phyloP scores from a whole-genome alignment of 2,329 filamentous ascomycete genomes.

The Alternaria brassicae region DNA sequence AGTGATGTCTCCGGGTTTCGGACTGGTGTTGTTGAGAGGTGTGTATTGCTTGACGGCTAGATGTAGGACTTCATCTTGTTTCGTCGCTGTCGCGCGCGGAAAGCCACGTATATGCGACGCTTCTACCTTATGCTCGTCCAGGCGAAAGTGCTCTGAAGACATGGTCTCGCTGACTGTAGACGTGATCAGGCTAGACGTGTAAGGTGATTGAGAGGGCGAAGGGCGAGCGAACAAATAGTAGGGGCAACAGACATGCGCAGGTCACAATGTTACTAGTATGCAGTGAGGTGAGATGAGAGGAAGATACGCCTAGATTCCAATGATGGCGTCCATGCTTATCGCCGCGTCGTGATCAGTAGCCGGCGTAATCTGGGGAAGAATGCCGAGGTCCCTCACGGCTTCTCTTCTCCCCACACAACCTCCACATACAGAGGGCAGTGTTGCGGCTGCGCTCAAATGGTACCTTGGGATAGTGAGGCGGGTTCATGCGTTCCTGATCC shows the following conservation, averaged over 20 bases:
- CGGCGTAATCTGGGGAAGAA: slow-evolving; percentile 29
- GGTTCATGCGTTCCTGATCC: background rate
- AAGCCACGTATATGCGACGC: slow-evolving; percentile 82
- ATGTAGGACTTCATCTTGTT: slow-evolving; percentile 76
- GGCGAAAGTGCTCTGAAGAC: slow-evolving; percentile 61
- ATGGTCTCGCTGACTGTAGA: slow-evolving; percentile 35
- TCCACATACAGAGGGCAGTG: background rate
- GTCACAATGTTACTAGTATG: background rate
- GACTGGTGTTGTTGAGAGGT: slow-evolving; percentile 71
- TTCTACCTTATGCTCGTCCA: slow-evolving; percentile 74
- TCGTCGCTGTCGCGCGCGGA: slow-evolving; percentile 71
- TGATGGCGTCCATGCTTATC: slow-evolving; percentile 1
- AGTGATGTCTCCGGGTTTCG: slow-evolving; percentile 78
- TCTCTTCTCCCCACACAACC: slow-evolving; percentile 6
- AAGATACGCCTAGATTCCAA: background rate
- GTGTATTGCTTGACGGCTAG: slow-evolving; percentile 89
- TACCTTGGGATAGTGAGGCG: background rate
- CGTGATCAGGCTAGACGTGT: background rate
- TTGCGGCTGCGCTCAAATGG: background rate
- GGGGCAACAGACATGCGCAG: background rate
- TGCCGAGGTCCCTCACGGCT: slow-evolving; percentile 33
- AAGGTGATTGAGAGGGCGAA: background rate
- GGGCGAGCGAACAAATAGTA: background rate
- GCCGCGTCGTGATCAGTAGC: slow-evolving; percentile 24
- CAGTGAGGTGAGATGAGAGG: background rate